These are phyloP conservation scores for Tolypocladium ovalisporum DNA, from an alignment of 2,329 filamentous ascomycete genomes.

Conservation along the genomic window DNA sequence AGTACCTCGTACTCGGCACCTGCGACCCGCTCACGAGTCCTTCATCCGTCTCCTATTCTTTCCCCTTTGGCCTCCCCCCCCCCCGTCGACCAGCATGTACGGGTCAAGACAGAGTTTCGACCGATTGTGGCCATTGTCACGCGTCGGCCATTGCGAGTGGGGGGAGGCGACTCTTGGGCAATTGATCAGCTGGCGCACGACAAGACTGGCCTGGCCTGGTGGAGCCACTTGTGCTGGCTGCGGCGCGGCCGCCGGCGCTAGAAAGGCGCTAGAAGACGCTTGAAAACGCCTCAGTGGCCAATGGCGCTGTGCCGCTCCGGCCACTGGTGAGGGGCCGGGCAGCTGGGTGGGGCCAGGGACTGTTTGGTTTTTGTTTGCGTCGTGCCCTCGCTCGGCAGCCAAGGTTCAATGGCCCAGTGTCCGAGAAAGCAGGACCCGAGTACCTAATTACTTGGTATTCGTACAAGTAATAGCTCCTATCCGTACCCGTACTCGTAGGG, in stretches of 20 bases:
- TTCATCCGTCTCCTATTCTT: not conserved
- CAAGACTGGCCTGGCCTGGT: too few relatives aligned
- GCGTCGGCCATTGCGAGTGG: not conserved
- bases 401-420: not conserved
- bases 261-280: slow-evolving; percentile 16
- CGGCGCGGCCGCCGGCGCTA: slow-evolving; percentile 6
- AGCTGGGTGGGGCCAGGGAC: not conserved
- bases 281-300: not conserved
- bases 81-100: not conserved
- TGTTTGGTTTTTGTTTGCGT: not conserved
- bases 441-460: too few relatives aligned
- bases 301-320: not conserved
- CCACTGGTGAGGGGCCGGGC: not conserved
- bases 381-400: not conserved
- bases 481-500: too few relatives aligned
- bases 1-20: not conserved
- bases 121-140: not conserved
- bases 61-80: not conserved
- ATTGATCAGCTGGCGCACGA: not conserved
- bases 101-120: not conserved
- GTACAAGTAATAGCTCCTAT: too few relatives aligned
- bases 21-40: not conserved
- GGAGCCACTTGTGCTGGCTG: not conserved
- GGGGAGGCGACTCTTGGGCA: not conserved
- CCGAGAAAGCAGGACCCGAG: too few relatives aligned